These are phyloP conservation scores for Casaregolazyma lundiana DNA, from an alignment of 1,139 yeast species.

Conservation along the genomic window DNA sequence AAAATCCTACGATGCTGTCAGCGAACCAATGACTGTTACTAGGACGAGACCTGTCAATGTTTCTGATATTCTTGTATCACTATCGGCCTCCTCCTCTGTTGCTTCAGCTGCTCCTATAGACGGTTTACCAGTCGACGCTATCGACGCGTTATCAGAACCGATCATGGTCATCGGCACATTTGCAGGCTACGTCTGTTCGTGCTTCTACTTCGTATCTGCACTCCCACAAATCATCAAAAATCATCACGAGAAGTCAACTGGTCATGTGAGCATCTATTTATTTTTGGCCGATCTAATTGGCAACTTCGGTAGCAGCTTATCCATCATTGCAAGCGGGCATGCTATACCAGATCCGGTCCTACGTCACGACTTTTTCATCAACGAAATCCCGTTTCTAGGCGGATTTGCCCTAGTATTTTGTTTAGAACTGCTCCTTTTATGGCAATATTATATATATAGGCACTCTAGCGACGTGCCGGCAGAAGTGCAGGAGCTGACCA, in stretches of 20 bases:
- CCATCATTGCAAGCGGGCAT: conserved; percentile 46
- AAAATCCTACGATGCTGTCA: not conserved
- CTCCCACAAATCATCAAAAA: conserved; percentile 78
- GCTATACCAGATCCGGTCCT: conserved; percentile 58
- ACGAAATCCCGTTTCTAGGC: conserved; percentile 73
- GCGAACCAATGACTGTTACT: conserved; percentile 1
- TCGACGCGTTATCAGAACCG: conserved; percentile 1
- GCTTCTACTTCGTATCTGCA: conserved; percentile 67
- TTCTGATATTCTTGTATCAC: conserved; percentile 8
- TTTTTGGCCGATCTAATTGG: conserved; percentile 74
- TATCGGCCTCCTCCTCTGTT: conserved; percentile 7
- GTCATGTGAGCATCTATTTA: conserved; percentile 74
- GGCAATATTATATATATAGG: conserved; percentile 45
- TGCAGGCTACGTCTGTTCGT: conserved; percentile 77
- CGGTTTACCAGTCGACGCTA: not conserved
- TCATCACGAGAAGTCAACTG: conserved; percentile 66
- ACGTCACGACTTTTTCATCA: conserved; percentile 48
- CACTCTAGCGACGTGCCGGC: not conserved
- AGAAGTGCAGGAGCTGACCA: not conserved
- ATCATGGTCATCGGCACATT: conserved; percentile 44
- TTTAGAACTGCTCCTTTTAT: conserved; percentile 68
- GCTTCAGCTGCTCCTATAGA: conserved; percentile 14
- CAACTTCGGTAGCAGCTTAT: conserved; percentile 65
- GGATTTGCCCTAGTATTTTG: conserved; percentile 79
- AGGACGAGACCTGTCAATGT: conserved; percentile 6